Evolutionary conservation across 345 rosid species (phyloP).

Genomic region (Corchorus olitorius): DNA sequence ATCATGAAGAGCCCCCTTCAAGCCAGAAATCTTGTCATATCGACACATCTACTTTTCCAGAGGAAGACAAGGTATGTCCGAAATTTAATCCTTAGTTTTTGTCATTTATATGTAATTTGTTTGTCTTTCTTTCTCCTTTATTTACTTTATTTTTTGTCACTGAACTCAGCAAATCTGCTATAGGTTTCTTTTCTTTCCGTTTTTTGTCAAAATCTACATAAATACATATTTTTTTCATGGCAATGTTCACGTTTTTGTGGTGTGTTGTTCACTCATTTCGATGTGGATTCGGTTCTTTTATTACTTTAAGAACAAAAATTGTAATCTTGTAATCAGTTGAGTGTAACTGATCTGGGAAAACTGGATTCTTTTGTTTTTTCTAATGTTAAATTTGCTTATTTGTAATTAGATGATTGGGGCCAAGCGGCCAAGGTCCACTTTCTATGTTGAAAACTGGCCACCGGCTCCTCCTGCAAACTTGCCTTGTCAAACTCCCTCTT

Average conservation of each 20-base stretch:
- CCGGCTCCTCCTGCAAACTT: constrained; percentile 17
- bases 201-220: not conserved
- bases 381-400: constrained; percentile 10
- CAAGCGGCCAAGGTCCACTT: constrained; percentile 46
- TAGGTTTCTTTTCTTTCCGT: not conserved
- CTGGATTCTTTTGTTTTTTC: not conserved
- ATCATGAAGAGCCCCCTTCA: constrained; percentile 65
- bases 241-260: not conserved
- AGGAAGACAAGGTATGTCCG: constrained; percentile 50
- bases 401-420: constrained; percentile 36
- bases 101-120: not conserved
- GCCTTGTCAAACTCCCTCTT: constrained; percentile 18
- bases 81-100: not conserved
- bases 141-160: not conserved
- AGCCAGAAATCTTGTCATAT: constrained; percentile 45
- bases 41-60: constrained; percentile 29
- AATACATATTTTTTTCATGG: not conserved
- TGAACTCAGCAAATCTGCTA: not conserved
- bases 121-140: not conserved
- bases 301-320: too few relatives aligned
- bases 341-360: not conserved
- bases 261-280: not conserved
- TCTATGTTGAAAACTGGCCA: constrained; percentile 31
- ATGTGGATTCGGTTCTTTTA: not conserved
- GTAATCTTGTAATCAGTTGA: not conserved